Percentiles rank a stretch among this genome's conserved stretches.
Evolutionary conservation across 768 basidiomycete genomes (phyloP).

Genomic region (Chlorophyllum brunneum): DNA sequence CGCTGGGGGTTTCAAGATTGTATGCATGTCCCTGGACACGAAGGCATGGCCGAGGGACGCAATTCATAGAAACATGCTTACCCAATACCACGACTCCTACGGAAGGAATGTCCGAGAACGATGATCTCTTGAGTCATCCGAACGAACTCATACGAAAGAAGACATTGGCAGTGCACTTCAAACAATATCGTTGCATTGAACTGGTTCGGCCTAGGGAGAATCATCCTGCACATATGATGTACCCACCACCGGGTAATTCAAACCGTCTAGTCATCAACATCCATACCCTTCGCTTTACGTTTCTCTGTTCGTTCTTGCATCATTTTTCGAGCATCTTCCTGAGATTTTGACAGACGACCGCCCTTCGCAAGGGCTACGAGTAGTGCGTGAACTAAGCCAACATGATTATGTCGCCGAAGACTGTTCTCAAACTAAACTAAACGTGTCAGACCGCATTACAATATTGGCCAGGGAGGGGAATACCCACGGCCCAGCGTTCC

Average conservation of each 20-base stretch:
- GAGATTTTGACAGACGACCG: slow-evolving; percentile 53
- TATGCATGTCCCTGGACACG: neutral
- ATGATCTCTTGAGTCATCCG: slow-evolving; percentile 10
- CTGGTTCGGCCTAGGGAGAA: slow-evolving; percentile 4
- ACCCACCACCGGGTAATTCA: neutral
- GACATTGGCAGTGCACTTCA: neutral
- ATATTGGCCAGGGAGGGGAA: slow-evolving; percentile 7
- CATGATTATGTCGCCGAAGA: slow-evolving; percentile 81
- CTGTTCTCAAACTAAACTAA: slow-evolving; percentile 77
- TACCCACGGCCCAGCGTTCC: slow-evolving; percentile 76
- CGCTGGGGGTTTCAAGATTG: too few species aligned
- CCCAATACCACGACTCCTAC: slow-evolving; percentile 10
- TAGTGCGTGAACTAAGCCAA: slow-evolving; percentile 75
- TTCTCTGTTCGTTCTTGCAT: slow-evolving; percentile 46
- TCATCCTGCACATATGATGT: neutral
- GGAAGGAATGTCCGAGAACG: slow-evolving; percentile 6
- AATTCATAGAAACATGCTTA: slow-evolving; percentile 8
- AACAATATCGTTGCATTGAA: slow-evolving; percentile 13
- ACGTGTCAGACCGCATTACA: slow-evolving; percentile 12
- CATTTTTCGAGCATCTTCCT: slow-evolving; percentile 37
- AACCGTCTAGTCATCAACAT: slow-evolving; percentile 37
- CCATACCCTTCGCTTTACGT: slow-evolving; percentile 39
- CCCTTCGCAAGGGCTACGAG: slow-evolving; percentile 71
- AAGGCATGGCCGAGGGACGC: neutral
- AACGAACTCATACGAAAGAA: neutral